A percentile compares a stretch with the other conserved stretches of the same genome.
Evolutionary conservation across 1,139 yeast species (phyloP).

Genomic region (Scheffersomyces stambukii): DNA sequence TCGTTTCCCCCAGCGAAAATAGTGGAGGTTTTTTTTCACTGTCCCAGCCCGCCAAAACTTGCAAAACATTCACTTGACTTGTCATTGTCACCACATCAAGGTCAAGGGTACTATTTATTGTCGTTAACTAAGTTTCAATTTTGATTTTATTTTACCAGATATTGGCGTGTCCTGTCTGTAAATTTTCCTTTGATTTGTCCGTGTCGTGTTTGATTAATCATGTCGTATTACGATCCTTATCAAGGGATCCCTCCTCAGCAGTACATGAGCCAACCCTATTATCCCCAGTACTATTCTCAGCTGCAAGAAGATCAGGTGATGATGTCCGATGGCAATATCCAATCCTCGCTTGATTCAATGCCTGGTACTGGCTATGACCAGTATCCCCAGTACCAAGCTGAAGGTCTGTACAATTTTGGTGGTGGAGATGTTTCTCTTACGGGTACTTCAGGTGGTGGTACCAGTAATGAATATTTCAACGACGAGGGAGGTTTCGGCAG

Average conservation of each 20-base stretch:
- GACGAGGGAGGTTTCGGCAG: slow-evolving; percentile 1
- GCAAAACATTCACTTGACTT: too few relatives aligned
- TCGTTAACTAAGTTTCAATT: too few relatives aligned
- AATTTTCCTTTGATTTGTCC: too few relatives aligned
- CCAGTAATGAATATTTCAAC: slow-evolving; percentile 7
- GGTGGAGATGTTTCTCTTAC: slow-evolving; percentile 9
- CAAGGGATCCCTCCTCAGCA: slow-evolving; percentile 38
- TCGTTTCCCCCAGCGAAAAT: too few relatives aligned
- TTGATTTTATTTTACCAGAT: too few relatives aligned
- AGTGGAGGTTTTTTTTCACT: too few relatives aligned
- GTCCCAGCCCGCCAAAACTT: too few relatives aligned
- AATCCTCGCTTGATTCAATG: slow-evolving; percentile 1
- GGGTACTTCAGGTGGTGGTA: slow-evolving; percentile 8
- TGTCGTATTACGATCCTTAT: slow-evolving; percentile 46
- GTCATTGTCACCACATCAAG: too few relatives aligned
- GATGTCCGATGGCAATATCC: too few relatives aligned
- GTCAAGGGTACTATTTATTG: too few relatives aligned
- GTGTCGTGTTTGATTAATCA: slow-evolving; percentile 9
- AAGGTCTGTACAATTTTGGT: slow-evolving; percentile 3
- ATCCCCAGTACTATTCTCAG: slow-evolving; percentile 30
- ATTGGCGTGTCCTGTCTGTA: too few relatives aligned
- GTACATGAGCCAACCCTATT: slow-evolving; percentile 31
- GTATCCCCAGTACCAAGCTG: slow-evolving; percentile 15
- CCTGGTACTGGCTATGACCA: slow-evolving; percentile 11
- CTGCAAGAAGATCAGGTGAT: slow-evolving; percentile 9